Percentiles rank a stretch among this genome's conserved stretches.
These are phyloP conservation scores for Lodderomyces orthopsilosis DNA, from an alignment of 1,139 yeast species.

Conservation along the genomic window DNA sequence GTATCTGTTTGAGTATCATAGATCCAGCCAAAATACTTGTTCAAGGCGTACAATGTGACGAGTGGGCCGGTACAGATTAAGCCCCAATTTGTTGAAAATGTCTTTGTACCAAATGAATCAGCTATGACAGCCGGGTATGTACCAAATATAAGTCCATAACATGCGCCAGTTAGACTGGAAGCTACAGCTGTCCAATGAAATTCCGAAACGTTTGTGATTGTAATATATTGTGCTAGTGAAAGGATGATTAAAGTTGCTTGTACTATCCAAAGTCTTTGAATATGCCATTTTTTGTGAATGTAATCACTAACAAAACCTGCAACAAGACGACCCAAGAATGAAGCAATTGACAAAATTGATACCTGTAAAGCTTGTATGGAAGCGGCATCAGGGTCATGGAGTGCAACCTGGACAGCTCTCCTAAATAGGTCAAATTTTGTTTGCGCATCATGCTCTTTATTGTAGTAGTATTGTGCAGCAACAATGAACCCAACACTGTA, in stretches of 20 bases:
- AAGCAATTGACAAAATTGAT: conserved; percentile 38
- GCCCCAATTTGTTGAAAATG: conserved; percentile 48
- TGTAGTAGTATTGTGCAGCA: conserved; percentile 36
- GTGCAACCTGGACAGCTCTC: conserved; percentile 1
- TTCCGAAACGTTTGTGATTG: conserved; percentile 27
- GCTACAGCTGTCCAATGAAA: conserved; percentile 27
- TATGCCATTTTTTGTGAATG: conserved; percentile 28
- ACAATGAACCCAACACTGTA: conserved; percentile 45
- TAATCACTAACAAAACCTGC: conserved; percentile 41
- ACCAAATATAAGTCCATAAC: conserved; percentile 43
- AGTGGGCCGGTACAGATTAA: conserved; percentile 44
- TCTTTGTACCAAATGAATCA: conserved; percentile 40
- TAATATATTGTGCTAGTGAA: conserved; percentile 30
- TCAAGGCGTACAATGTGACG: conserved; percentile 31
- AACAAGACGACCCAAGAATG: conserved; percentile 39
- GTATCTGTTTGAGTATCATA: conserved; percentile 36
- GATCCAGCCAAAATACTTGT: conserved; percentile 39
- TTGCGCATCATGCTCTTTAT: conserved; percentile 6
- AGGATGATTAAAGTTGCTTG: conserved; percentile 27
- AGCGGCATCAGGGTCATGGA: conserved; percentile 21
- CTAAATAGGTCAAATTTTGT: neutral
- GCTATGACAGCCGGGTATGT: conserved; percentile 49
- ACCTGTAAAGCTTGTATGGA: conserved; percentile 46
- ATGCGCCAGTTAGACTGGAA: conserved; percentile 35
- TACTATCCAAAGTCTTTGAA: conserved; percentile 43